Percentiles rank a stretch among this genome's conserved stretches.
Evolutionary conservation across 768 basidiomycete species (phyloP).

Genomic region (Tulasnella calospora): DNA sequence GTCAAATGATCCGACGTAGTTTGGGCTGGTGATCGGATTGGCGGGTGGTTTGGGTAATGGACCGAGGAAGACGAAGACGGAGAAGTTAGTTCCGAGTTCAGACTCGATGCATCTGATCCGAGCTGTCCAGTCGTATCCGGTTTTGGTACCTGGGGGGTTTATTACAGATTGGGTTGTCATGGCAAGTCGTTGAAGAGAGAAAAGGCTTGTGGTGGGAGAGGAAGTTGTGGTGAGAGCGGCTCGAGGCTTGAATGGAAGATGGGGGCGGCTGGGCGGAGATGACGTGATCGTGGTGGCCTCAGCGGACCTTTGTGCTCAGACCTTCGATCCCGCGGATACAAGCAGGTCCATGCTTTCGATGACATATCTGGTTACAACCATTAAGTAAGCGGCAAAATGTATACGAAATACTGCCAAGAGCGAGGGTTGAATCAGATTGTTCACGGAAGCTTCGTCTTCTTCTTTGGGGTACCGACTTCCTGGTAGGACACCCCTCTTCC

Average conservation of each 20-base stretch:
- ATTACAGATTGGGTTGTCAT: not conserved
- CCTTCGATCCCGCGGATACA: no score
- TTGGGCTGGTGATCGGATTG: not conserved
- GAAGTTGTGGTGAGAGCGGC: not conserved
- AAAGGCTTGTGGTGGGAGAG: not conserved
- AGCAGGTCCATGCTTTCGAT: no score
- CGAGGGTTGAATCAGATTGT: no score
- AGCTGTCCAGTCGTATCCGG: constrained; percentile 11
- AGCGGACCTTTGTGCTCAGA: not conserved
- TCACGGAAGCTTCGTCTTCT: no score
- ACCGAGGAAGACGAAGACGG: constrained; percentile 2
- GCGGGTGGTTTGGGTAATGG: not conserved
- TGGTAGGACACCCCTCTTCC: no score
- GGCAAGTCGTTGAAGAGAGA: not conserved
- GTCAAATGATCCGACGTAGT: constrained; percentile 2
- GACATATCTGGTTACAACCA: no score
- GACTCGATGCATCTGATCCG: not conserved
- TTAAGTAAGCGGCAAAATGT: no score
- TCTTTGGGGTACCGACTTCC: no score
- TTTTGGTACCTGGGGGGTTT: not conserved
- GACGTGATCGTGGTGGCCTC: not conserved
- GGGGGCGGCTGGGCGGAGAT: not conserved
- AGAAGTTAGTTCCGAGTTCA: not conserved
- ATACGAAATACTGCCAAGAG: no score
- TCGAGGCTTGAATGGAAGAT: not conserved